A percentile compares a stretch with the other conserved stretches of the same genome.
Conservation (phyloP, 169 alveolate genomes). For the Eimeria sp. region DNA sequence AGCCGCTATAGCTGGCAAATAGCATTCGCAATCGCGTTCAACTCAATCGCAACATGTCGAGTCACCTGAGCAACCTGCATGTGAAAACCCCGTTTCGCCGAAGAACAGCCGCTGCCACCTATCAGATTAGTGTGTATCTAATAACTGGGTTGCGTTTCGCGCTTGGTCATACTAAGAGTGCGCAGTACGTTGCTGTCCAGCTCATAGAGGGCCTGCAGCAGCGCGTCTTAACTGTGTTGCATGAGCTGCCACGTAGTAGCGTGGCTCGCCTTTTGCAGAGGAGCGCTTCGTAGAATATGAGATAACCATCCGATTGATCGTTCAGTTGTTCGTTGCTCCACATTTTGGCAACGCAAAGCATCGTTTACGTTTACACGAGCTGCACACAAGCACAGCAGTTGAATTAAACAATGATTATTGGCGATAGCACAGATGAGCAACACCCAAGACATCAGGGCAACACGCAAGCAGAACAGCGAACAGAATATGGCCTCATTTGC, state of each 20-base stretch:
- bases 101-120: background rate
- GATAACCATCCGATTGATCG: background rate
- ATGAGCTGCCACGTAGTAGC: background rate
- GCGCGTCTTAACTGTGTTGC: background rate
- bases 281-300: background rate
- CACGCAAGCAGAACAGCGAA: background rate
- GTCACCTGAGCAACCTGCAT: background rate
- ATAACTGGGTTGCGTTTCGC: background rate
- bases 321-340: background rate
- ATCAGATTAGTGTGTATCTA: background rate
- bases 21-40: background rate
- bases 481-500: background rate
- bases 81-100: background rate
- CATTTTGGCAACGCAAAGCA: background rate
- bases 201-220: background rate
- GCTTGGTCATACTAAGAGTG: background rate
- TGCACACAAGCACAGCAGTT: background rate
- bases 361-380: background rate
- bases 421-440: background rate
- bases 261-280: background rate
- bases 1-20: background rate
- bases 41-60: background rate
- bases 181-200: background rate
- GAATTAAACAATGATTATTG: background rate
- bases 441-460: background rate